Evolutionary conservation across 2,329 filamentous ascomycete genomes (phyloP).

Genomic region (Pseudocercospora musae): DNA sequence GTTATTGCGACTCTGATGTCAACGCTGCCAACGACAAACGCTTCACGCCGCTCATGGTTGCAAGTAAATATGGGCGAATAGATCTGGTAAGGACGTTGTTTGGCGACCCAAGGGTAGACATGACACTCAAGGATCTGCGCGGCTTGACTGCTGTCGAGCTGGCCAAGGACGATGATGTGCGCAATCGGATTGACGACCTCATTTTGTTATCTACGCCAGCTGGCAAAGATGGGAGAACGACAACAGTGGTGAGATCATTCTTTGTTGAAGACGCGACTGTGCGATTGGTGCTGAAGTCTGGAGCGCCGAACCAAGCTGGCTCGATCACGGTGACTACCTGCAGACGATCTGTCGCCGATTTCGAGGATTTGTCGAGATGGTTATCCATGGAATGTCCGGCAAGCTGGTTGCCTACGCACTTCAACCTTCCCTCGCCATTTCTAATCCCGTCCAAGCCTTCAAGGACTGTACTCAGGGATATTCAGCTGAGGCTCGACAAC

Average conservation of each 20-base stretch:
- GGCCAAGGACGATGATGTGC: slow-evolving; percentile 95
- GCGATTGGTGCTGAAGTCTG: slow-evolving; percentile 89
- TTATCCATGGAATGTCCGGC: slow-evolving; percentile 87
- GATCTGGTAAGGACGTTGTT: slow-evolving; percentile 90
- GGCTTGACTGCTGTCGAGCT: slow-evolving; percentile 93
- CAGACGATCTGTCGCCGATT: slow-evolving; percentile 80
- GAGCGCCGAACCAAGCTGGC: slow-evolving; percentile 73
- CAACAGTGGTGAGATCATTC: slow-evolving; percentile 89
- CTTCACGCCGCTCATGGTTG: slow-evolving; percentile 95
- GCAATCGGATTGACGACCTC: slow-evolving; percentile 93
- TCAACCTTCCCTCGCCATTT: slow-evolving; percentile 78
- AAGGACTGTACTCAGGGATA: slow-evolving; percentile 77
- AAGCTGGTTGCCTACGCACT: slow-evolving; percentile 84
- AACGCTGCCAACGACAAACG: slow-evolving; percentile 93
- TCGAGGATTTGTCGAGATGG: slow-evolving; percentile 82
- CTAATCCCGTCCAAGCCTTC: slow-evolving; percentile 92
- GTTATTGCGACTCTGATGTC: slow-evolving; percentile 87
- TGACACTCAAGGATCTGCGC: slow-evolving; percentile 76
- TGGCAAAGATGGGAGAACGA: slow-evolving; percentile 74
- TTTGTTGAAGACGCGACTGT: slow-evolving; percentile 97
- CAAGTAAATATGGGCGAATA: slow-evolving; percentile 93
- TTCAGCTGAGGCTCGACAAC: slow-evolving; percentile 79
- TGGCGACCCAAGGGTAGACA: slow-evolving; percentile 80
- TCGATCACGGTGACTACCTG: slow-evolving; percentile 94
- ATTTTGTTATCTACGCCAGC: slow-evolving; percentile 74